These are phyloP conservation scores for Metschnikowia hibisci DNA, from an alignment of 805 yeast species.

Conservation along the genomic window DNA sequence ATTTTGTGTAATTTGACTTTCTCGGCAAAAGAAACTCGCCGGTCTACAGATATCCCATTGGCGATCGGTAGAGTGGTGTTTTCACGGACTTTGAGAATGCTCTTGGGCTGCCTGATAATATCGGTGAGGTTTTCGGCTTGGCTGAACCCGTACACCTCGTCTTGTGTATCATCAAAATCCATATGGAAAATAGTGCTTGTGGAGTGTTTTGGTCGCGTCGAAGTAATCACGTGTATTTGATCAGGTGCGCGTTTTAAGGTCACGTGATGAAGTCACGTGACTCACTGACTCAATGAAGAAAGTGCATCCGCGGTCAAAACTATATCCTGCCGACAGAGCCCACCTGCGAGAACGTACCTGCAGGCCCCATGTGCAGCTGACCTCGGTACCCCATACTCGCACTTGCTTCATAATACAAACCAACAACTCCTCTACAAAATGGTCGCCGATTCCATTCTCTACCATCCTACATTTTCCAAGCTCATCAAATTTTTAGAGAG, in stretches of 20 bases:
- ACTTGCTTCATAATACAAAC: neutral
- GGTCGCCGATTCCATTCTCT: slow-evolving; percentile 66
- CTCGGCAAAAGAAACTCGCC: slow-evolving; percentile 77
- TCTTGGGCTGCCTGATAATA: slow-evolving; percentile 9
- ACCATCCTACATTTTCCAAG: slow-evolving; percentile 69
- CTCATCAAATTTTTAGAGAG: slow-evolving; percentile 61
- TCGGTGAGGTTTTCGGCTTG: slow-evolving; percentile 5
- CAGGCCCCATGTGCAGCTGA: neutral
- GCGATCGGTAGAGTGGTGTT: slow-evolving; percentile 13
- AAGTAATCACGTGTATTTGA: neutral
- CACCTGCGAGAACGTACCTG: too few relatives aligned
- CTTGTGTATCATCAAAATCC: neutral
- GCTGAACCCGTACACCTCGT: neutral
- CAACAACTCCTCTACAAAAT: slow-evolving; percentile 26
- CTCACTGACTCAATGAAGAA: too few relatives aligned
- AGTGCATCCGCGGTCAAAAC: too few relatives aligned
- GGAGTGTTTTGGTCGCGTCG: neutral
- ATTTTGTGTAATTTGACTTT: slow-evolving; percentile 64
- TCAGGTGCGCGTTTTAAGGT: too few relatives aligned
- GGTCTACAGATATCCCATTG: neutral
- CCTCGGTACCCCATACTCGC: slow-evolving; percentile 6
- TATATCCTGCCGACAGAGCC: too few relatives aligned
- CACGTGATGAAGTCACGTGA: too few relatives aligned
- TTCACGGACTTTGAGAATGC: slow-evolving; percentile 15
- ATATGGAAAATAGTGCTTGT: neutral